phyloP scores from a whole-genome alignment of 495 filamentous ascomycete genomes.

The Neurospora discreta region DNA sequence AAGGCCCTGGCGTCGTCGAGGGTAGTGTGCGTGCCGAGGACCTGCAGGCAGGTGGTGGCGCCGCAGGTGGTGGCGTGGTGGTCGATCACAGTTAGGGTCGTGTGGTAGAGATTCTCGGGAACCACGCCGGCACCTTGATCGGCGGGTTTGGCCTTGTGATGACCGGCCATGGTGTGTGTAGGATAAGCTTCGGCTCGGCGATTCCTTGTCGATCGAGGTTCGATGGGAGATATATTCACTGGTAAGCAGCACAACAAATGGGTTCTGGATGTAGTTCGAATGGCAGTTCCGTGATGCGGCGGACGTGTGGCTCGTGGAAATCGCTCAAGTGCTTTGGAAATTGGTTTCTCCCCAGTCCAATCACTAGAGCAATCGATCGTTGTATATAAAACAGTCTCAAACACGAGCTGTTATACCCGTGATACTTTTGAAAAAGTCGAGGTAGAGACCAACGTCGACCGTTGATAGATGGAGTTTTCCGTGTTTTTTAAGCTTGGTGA shows the following conservation, averaged over 20 bases:
- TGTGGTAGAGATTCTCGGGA: slow-evolving; percentile 27
- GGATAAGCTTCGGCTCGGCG: not conserved
- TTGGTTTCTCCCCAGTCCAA: not conserved
- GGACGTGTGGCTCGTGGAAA: not conserved
- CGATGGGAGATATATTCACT: not conserved
- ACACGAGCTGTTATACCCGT: not conserved
- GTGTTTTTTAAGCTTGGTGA: not conserved
- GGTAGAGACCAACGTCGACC: not conserved
- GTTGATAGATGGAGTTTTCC: not conserved
- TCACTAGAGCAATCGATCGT: not conserved
- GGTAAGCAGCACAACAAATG: not conserved
- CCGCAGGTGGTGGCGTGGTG: slow-evolving; percentile 20
- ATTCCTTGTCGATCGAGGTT: no score
- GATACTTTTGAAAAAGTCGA: not conserved
- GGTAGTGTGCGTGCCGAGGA: slow-evolving; percentile 29
- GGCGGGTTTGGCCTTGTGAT: not conserved
- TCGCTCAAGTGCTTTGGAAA: not conserved
- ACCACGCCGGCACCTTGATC: not conserved
- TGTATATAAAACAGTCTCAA: not conserved
- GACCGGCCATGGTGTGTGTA: not conserved
- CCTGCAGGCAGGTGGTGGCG: slow-evolving; percentile 19
- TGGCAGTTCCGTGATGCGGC: not conserved
- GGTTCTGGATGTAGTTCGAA: not conserved
- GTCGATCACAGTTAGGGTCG: slow-evolving; percentile 27
- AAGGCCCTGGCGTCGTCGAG: slow-evolving; percentile 24